Evolutionary conservation across 495 filamentous ascomycete genomes (phyloP), one percentile per base, ranked within the genome.

Genomic region (Xylaria venustula): DNA sequence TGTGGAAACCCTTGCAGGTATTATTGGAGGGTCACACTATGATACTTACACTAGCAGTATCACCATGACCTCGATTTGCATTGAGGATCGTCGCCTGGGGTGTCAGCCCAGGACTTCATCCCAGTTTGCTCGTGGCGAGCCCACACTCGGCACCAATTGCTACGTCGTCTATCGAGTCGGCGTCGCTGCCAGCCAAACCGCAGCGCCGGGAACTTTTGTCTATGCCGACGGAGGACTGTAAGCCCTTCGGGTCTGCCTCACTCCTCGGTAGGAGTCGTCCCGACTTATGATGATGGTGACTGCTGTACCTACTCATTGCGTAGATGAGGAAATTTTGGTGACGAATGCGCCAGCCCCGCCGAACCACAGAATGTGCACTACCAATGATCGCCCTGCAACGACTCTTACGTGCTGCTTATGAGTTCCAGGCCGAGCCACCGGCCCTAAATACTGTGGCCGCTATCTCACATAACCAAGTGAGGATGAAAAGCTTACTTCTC

Each of bases 121-220:
- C 56, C 22, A 59, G 56, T 15, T 34, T 51, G 2, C 56, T 30
- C 56, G 56, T 59, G 56, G 56, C 56, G 45, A 20, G 22, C 34
- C 56, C 56, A 34, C 56, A 59, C 42, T 57, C 34, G 42, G 45
- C 28, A 59, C 7, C 46, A 37, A 41, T n/a, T 51, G 12, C 56
- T 41, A 42, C 46, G 45, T 28, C 20, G 9, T 26, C 30, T 14
- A 26, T 28, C 23, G 19, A 23, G 26, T 50, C 23, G 54, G 54
- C 42, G 30, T 48, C 17, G 56, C 56, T 41, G 6, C 17, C n/a
- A 26, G 23, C 32, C 23, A 9, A 42, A 51, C 46, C 36, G 25
- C 34, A 51, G 45, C 30, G 34, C 56, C 34, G 56, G 45, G 45
- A 59, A 36, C 23, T 47, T 46, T 34, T 41, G 34, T 19, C 26